Percentiles rank a stretch among this genome's conserved stretches.
phyloP scores from a whole-genome alignment of 2,329 filamentous ascomycete species.

The Paracorniculantispora psalliotae region DNA sequence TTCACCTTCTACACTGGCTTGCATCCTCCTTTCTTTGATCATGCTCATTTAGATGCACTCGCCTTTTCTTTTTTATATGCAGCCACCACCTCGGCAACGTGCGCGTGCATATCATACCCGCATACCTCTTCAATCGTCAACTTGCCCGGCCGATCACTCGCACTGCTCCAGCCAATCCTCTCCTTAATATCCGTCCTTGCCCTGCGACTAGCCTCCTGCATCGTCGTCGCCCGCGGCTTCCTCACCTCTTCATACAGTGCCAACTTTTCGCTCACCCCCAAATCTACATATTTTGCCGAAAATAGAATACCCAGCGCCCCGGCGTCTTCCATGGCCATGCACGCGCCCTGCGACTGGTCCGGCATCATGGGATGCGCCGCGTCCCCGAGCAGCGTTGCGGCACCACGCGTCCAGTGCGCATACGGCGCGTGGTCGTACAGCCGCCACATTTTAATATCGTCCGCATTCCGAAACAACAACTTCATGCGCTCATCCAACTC shows the following conservation, averaged over 20 bases:
- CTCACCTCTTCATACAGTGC: slow-evolving; percentile 44
- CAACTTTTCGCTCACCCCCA: slow-evolving; percentile 39
- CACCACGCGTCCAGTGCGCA: slow-evolving; percentile 42
- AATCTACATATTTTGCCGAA: slow-evolving; percentile 31
- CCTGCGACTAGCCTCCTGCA: slow-evolving; percentile 47
- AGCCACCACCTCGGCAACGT: slow-evolving; percentile 9
- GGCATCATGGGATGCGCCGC: slow-evolving; percentile 65
- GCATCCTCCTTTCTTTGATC: not conserved
- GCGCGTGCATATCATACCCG: slow-evolving; percentile 32
- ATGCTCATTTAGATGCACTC: not conserved
- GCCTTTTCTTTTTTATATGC: not conserved
- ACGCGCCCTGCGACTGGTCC: slow-evolving; percentile 61
- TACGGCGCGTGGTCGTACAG: slow-evolving; percentile 45
- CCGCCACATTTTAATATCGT: slow-evolving; percentile 57
- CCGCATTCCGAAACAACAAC: slow-evolving; percentile 50
- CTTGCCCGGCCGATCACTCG: slow-evolving; percentile 49
- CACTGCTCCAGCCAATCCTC: slow-evolving; percentile 51
- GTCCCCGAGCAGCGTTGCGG: slow-evolving; percentile 54
- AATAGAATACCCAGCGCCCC: slow-evolving; percentile 56
- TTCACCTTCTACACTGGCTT: too few relatives aligned
- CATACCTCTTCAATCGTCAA: slow-evolving; percentile 61
- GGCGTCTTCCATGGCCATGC: slow-evolving; percentile 61
- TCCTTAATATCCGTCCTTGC: slow-evolving; percentile 53
- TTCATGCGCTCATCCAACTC: slow-evolving; percentile 51
- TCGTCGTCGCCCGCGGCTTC: slow-evolving; percentile 43